Percentiles rank a stretch among this genome's conserved stretches.
phyloP scores from a whole-genome alignment of 1,139 yeast genomes.

The Citeromyces hawaiiensis region DNA sequence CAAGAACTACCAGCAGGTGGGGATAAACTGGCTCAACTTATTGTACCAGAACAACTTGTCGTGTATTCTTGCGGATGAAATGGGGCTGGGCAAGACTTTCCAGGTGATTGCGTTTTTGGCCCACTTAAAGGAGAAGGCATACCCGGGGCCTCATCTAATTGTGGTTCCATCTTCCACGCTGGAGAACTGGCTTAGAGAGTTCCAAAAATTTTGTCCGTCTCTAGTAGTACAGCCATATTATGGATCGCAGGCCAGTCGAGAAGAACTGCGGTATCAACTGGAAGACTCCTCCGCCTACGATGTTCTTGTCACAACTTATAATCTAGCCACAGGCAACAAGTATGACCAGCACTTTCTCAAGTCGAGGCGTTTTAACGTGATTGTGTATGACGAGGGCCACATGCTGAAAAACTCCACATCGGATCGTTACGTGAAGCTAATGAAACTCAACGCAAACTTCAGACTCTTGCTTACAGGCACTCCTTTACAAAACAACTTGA shows the following conservation, averaged over 20 bases:
- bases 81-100: slow-evolving; percentile 96
- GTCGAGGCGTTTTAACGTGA: slow-evolving; percentile 64
- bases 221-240: slow-evolving; percentile 83
- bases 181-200: slow-evolving; percentile 96
- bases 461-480: slow-evolving; percentile 88
- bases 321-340: slow-evolving; percentile 78
- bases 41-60: slow-evolving; percentile 69
- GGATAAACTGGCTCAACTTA: slow-evolving; percentile 83
- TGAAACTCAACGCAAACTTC: slow-evolving; percentile 72
- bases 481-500: slow-evolving; percentile 85
- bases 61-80: slow-evolving; percentile 93
- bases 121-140: slow-evolving; percentile 52
- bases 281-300: slow-evolving; percentile 54
- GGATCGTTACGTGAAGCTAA: slow-evolving; percentile 76
- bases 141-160: slow-evolving; percentile 62
- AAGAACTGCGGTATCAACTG: slow-evolving; percentile 63
- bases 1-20: slow-evolving; percentile 89
- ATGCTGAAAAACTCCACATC: slow-evolving; percentile 82
- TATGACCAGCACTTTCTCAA: slow-evolving; percentile 71
- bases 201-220: slow-evolving; percentile 75
- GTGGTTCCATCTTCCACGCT: slow-evolving; percentile 95
- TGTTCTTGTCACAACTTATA: slow-evolving; percentile 88
- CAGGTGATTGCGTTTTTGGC: slow-evolving; percentile 93
- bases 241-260: slow-evolving; percentile 79
- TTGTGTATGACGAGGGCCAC: slow-evolving; percentile 96